Evolutionary conservation across 495 filamentous ascomycete genomes (phyloP), one percentile per base, ranked within the genome.

Genomic region (Xylaria palmicola): DNA sequence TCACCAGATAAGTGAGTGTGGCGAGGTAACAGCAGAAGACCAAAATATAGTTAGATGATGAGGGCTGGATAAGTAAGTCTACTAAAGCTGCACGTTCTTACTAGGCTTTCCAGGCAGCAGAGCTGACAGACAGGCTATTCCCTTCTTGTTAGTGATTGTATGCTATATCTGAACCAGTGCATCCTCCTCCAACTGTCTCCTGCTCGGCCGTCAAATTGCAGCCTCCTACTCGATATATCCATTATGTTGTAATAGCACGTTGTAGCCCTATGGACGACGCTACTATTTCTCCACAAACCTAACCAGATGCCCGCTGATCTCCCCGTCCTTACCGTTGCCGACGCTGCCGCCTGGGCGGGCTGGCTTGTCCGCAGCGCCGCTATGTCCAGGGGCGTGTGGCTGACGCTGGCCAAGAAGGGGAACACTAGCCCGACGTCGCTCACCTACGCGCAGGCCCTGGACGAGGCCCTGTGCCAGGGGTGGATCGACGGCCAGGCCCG

Each of bases 401-500:
- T 86, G 15, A 80, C 81, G 62, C 72, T 85, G 48, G 77, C 79
- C 64, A 85, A 84, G 61, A 85, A 84, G 56, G 56, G 66, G 22
- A 75, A 78, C 9, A 65, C 65, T 3, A 69, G 73, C 24, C 62
- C 72, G 0, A 70, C 67, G 29, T 83, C 81, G 0, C 70, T 85
- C 15, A 77, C 75, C n/a, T 75, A 81, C 29, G 72, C 75, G 12
- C 76, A 84, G 62, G 83, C 83, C 8, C 75, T 85, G 30, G 79
- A 85, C 71, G 66, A 72, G 26, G 81, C 82, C 6, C 70, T 86
- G 3, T 86, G 83, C 63, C 81, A 80, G 60, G 83, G 83, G 6
- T 86, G 83, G 83, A 86, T 86, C 52, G 83, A 86, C 65, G 83
- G 83, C 4, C 82, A 83, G 49, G 75, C 70, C 0, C 66, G 72